Evolutionary conservation across 108 stramenopile genomes (phyloP).

Genomic region (Nitzschia sp.): DNA sequence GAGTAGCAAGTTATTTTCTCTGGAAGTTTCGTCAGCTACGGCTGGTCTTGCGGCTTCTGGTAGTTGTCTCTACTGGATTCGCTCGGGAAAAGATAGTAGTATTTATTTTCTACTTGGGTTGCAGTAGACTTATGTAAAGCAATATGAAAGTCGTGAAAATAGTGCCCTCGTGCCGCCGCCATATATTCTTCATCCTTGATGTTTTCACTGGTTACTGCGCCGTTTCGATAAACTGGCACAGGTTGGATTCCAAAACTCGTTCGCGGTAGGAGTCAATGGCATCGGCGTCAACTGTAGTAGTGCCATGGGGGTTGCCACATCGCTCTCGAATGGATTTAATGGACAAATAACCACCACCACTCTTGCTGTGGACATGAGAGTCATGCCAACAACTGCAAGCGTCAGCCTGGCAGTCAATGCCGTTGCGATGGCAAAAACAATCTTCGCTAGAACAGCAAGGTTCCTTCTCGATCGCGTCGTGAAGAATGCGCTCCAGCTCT

Average conservation of each 20-base stretch:
- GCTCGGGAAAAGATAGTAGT: too few relatives aligned
- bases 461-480: constrained; percentile 67
- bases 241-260: constrained; percentile 16
- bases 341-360: constrained; percentile 2
- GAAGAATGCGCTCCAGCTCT: constrained; percentile 64
- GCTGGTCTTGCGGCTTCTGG: too few relatives aligned
- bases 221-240: neutral
- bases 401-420: constrained; percentile 86
- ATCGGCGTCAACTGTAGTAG: constrained; percentile 65
- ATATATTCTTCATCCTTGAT: too few relatives aligned
- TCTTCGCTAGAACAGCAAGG: constrained; percentile 71
- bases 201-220: neutral
- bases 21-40: too few relatives aligned
- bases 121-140: too few relatives aligned
- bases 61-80: too few relatives aligned
- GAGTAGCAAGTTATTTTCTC: too few relatives aligned
- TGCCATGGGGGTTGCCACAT: constrained; percentile 79
- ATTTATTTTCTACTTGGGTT: too few relatives aligned
- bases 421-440: constrained; percentile 73
- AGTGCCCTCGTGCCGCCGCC: too few relatives aligned
- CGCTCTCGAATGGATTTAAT: constrained; percentile 53
- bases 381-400: constrained; percentile 84
- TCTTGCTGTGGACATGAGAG: constrained; percentile 48
- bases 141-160: too few relatives aligned
- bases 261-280: constrained; percentile 56